Evolutionary conservation across 306 rosid genomes (phyloP).

Genomic region (Cicer chorassanicum): DNA sequence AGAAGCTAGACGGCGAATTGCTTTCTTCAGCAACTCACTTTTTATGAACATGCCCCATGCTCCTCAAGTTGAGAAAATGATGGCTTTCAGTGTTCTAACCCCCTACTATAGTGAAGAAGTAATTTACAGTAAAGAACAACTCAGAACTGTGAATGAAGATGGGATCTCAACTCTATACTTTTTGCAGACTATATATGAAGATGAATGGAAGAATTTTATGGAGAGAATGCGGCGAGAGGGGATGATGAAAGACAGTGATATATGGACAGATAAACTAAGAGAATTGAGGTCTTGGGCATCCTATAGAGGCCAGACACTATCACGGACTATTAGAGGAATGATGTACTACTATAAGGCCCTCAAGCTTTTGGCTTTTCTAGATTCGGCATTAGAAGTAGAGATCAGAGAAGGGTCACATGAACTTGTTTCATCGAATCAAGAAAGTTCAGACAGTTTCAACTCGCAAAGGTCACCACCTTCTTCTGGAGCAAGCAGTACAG

Average conservation of each 20-base stretch:
- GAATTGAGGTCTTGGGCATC: constrained; percentile 97
- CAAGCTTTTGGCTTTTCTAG: constrained; percentile 88
- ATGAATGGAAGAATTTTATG: constrained; percentile 90
- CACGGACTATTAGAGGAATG: constrained; percentile 93
- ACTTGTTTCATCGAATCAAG: constrained; percentile 63
- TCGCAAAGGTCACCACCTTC: background rate
- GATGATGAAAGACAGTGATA: constrained; percentile 66
- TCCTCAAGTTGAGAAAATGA: constrained; percentile 95
- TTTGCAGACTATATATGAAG: constrained; percentile 80
- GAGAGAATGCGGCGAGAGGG: constrained; percentile 94
- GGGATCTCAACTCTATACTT: constrained; percentile 81
- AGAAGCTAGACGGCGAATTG: constrained; percentile 84
- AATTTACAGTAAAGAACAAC: constrained; percentile 75
- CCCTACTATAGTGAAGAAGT: constrained; percentile 95
- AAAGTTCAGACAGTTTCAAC: constrained; percentile 38
- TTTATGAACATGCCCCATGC: constrained; percentile 96
- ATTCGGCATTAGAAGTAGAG: constrained; percentile 88
- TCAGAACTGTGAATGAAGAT: constrained; percentile 87
- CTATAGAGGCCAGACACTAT: constrained; percentile 87
- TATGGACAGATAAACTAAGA: constrained; percentile 78
- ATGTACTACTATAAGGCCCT: constrained; percentile 92
- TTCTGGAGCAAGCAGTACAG: constrained; percentile 44
- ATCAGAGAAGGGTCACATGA: constrained; percentile 72
- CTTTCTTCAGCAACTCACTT: constrained; percentile 89
- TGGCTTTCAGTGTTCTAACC: constrained; percentile 91